Conservation (phyloP, 805 yeast genomes). For the Yueomyces sp. region DNA sequence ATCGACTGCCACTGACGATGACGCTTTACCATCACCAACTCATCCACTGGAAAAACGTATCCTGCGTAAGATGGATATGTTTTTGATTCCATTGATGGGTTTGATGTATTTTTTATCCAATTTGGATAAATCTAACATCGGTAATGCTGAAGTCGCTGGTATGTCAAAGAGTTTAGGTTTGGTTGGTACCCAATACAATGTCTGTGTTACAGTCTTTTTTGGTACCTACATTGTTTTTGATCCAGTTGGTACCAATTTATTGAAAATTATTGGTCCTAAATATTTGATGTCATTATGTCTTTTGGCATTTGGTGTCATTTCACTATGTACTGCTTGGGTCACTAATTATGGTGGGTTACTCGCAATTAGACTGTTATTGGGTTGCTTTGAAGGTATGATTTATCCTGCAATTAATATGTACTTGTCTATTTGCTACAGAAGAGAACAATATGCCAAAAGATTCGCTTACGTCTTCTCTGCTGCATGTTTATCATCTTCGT, state of each 20-base stretch:
- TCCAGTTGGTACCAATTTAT: conserved; percentile 27
- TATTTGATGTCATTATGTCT: conserved; percentile 23
- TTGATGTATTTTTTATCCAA: conserved; percentile 32
- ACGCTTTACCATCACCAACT: conserved; percentile 13
- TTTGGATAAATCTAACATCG: conserved; percentile 44
- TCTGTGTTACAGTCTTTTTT: conserved; percentile 32
- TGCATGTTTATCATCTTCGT: conserved; percentile 41
- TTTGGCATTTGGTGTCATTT: conserved; percentile 27
- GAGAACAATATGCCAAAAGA: conserved; percentile 35
- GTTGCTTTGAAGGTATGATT: conserved; percentile 40
- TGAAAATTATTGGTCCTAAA: conserved; percentile 27
- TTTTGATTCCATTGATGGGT: conserved; percentile 31
- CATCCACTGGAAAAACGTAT: conserved; percentile 24
- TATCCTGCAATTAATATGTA: conserved; percentile 37
- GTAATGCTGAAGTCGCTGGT: conserved; percentile 47
- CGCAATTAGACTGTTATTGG: conserved; percentile 36
- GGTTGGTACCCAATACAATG: conserved; percentile 28
- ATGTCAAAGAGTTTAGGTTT: conserved; percentile 29
- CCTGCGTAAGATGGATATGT: conserved; percentile 30
- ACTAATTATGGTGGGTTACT: conserved; percentile 30
- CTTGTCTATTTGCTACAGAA: conserved; percentile 33
- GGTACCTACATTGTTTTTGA: conserved; percentile 31
- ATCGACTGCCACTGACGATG: conserved; percentile 16
- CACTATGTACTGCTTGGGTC: conserved; percentile 32
- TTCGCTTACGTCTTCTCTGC: conserved; percentile 37